Evolutionary conservation across 192 early-diverging fungal genomes (phyloP).

Genomic region (Coemansia biformis): DNA sequence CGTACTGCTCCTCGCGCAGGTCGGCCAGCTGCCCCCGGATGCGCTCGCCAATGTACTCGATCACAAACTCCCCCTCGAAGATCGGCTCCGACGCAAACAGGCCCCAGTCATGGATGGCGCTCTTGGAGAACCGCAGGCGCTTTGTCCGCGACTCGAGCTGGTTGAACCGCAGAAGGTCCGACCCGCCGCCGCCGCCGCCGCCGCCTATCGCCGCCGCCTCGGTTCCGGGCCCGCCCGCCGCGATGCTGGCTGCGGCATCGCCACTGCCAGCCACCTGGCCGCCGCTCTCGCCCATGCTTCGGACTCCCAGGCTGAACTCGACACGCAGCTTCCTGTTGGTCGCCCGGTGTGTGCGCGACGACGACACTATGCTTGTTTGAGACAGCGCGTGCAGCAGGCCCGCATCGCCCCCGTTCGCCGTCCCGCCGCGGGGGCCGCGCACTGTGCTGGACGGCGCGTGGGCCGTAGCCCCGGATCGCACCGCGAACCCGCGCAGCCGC

Average conservation of each 20-base stretch:
- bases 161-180: slow-evolving; percentile 83
- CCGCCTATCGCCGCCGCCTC: background rate
- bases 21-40: slow-evolving; percentile 94
- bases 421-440: no score
- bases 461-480: slow-evolving; percentile 10
- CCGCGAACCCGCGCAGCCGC: slow-evolving; percentile 41
- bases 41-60: slow-evolving; percentile 97
- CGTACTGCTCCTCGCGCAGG: slow-evolving; percentile 88
- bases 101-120: slow-evolving; percentile 98
- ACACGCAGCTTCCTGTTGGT: slow-evolving; percentile 57
- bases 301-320: slow-evolving; percentile 58
- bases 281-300: slow-evolving; percentile 47
- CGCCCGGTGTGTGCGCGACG: slow-evolving; percentile 64
- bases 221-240: background rate
- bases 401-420: slow-evolving; percentile 16
- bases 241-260: slow-evolving; percentile 5
- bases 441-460: slow-evolving; percentile 40
- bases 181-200: slow-evolving; percentile 19
- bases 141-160: slow-evolving; percentile 90
- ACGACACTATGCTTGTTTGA: slow-evolving; percentile 43
- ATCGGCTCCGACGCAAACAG: slow-evolving; percentile 95
- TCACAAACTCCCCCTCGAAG: slow-evolving; percentile 89
- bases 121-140: slow-evolving; percentile 83
- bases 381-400: slow-evolving; percentile 39
- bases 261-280: slow-evolving; percentile 8